These are phyloP conservation scores for Eugenia klotzschiana DNA, from an alignment of 441 rosid genomes.

Conservation along the genomic window DNA sequence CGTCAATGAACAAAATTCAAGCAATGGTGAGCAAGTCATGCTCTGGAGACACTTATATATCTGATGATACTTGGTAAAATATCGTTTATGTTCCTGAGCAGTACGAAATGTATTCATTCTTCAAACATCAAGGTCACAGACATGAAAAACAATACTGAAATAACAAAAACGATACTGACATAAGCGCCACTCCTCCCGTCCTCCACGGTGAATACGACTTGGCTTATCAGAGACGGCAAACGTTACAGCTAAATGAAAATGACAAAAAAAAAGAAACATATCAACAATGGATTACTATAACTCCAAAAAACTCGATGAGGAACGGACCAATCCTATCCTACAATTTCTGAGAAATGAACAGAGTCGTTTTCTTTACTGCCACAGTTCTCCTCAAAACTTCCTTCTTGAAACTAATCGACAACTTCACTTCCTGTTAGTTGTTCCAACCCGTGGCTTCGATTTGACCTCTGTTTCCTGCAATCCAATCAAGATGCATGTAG, in stretches of 20 bases:
- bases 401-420: background rate
- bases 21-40: background rate
- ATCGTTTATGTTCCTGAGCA: background rate
- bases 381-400: background rate
- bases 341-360: background rate
- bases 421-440: conserved; percentile 51
- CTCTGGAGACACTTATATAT: background rate
- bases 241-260: background rate
- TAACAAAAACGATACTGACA: background rate
- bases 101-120: background rate
- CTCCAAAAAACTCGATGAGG: background rate
- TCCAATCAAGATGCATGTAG: background rate
- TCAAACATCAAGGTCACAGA: background rate
- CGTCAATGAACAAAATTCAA: background rate
- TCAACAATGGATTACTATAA: background rate
- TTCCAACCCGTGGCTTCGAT: conserved; percentile 64
- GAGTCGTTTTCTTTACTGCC: background rate
- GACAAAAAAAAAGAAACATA: background rate
- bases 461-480: conserved; percentile 77
- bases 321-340: background rate
- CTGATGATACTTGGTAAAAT: background rate
- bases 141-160: background rate
- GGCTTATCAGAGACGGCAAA: background rate
- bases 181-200: background rate
- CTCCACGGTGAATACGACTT: background rate